These are phyloP conservation scores for Candida sonorensis DNA, from an alignment of 805 yeast genomes.

Conservation along the genomic window DNA sequence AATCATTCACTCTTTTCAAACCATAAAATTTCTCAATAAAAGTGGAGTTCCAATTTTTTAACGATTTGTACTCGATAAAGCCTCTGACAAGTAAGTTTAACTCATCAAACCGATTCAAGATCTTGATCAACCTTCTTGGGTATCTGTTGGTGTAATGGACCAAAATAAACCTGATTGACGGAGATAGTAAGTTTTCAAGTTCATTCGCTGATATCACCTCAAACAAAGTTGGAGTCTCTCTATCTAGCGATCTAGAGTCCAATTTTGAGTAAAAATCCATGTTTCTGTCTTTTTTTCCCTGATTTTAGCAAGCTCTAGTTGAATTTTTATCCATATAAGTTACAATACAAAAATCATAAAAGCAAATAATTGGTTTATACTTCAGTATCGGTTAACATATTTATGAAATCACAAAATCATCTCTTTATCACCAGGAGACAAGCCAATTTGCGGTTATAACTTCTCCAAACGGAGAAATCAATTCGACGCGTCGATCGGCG, in stretches of 20 bases:
- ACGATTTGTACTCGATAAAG: conserved; percentile 60
- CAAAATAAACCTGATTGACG: conserved; percentile 72
- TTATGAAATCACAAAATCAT: no score
- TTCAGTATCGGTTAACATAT: no score
- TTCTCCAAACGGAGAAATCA: not conserved
- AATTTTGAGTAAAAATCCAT: conserved; percentile 81
- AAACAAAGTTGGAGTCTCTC: conserved; percentile 78
- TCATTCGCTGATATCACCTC: conserved; percentile 82
- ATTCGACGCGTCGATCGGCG: conserved; percentile 4
- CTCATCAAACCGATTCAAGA: conserved; percentile 74
- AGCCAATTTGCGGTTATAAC: no score
- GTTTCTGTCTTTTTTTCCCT: not conserved
- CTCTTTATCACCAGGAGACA: no score
- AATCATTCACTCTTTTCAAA: conserved; percentile 50
- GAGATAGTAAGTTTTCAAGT: conserved; percentile 68
- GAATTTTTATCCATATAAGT: no score
- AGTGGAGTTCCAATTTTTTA: conserved; percentile 71
- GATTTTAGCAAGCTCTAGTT: no score
- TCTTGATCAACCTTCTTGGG: conserved; percentile 58
- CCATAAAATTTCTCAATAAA: conserved; percentile 94
- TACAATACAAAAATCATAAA: no score
- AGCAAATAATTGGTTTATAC: no score
- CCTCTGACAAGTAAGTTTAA: conserved; percentile 55
- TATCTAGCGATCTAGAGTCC: conserved; percentile 69
- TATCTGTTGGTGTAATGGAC: conserved; percentile 74